phyloP scores from a whole-genome alignment of 2,329 filamentous ascomycete species.

The Trichophyton mentagrophytes region DNA sequence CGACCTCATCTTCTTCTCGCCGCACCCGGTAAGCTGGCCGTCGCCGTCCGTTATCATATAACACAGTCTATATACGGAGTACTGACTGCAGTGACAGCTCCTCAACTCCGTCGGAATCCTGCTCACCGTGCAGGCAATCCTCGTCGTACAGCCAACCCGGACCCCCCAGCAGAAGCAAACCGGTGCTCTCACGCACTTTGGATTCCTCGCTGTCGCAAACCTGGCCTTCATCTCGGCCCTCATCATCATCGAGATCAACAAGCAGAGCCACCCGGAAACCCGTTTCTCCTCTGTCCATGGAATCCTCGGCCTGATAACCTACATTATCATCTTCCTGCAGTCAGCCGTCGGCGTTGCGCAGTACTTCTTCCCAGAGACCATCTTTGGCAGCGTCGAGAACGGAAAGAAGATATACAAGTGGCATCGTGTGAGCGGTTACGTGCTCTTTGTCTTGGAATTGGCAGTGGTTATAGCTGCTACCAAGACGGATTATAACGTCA shows the following conservation, averaged over 20 bases:
- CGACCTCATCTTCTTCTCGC: conserved; percentile 68
- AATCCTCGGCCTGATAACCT: conserved; percentile 66
- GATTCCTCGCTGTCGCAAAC: conserved; percentile 48
- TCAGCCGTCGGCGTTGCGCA: conserved; percentile 69
- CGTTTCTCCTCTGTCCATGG: conserved; percentile 66
- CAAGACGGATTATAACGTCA: conserved; percentile 59
- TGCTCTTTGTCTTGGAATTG: conserved; percentile 56
- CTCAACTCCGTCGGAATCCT: conserved; percentile 55
- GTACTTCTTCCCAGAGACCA: conserved; percentile 52
- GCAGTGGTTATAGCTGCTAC: conserved; percentile 64
- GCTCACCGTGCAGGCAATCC: conserved; percentile 62
- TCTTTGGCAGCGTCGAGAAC: conserved; percentile 67
- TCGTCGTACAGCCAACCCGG: conserved; percentile 78
- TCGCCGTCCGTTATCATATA: not conserved
- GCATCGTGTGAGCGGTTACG: conserved; percentile 67
- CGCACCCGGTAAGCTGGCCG: conserved; percentile 57
- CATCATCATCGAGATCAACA: conserved; percentile 55
- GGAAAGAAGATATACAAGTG: conserved; percentile 85
- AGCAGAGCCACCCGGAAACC: conserved; percentile 48
- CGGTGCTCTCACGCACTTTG: conserved; percentile 53
- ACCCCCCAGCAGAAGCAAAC: conserved; percentile 58
- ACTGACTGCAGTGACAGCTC: conserved; percentile 24
- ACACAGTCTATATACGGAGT: not conserved
- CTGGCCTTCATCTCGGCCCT: conserved; percentile 30
- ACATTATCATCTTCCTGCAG: conserved; percentile 58